These are phyloP conservation scores for Triticum turgidum DNA, from an alignment of 176 grass and related monocot species.

Conservation along the genomic window DNA sequence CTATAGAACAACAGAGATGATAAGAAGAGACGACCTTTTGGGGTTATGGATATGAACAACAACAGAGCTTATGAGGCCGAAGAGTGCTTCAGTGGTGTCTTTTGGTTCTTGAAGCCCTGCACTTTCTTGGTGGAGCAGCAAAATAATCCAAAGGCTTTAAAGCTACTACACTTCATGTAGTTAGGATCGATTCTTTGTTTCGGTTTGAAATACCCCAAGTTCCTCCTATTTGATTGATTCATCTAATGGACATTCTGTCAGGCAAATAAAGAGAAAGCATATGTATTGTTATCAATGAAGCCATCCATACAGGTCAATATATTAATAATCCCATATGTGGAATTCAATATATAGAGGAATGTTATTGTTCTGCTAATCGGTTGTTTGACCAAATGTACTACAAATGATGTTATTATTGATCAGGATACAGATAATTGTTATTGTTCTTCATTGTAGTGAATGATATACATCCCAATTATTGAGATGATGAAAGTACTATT, in stretches of 20 bases:
- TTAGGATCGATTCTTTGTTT: slow-evolving; percentile 29
- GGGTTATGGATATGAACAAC: slow-evolving; percentile 51
- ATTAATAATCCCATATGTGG: slow-evolving; percentile 19
- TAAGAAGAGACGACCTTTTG: slow-evolving; percentile 46
- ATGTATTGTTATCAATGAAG: slow-evolving; percentile 38
- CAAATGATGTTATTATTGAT: neutral
- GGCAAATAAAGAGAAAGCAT: slow-evolving; percentile 27
- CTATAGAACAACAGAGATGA: slow-evolving; percentile 52
- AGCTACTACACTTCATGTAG: slow-evolving; percentile 11
- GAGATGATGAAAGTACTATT: too few relatives aligned
- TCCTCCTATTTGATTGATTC: too few relatives aligned
- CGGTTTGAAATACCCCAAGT: neutral
- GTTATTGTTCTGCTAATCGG: neutral
- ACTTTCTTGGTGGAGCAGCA: slow-evolving; percentile 60
- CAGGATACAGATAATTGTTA: too few relatives aligned
- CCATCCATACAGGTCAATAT: slow-evolving; percentile 22
- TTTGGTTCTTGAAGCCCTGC: slow-evolving; percentile 45
- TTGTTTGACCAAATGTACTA: slow-evolving; percentile 3
- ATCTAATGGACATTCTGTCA: slow-evolving; percentile 2
- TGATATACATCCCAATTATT: too few relatives aligned
- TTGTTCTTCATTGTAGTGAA: too few relatives aligned
- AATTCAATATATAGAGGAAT: slow-evolving; percentile 35
- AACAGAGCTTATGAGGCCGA: slow-evolving; percentile 39
- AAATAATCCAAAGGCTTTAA: neutral
- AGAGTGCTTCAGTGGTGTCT: slow-evolving; percentile 62